Conservation (phyloP, 257 asterid genomes). For the Solanum boliviense region DNA sequence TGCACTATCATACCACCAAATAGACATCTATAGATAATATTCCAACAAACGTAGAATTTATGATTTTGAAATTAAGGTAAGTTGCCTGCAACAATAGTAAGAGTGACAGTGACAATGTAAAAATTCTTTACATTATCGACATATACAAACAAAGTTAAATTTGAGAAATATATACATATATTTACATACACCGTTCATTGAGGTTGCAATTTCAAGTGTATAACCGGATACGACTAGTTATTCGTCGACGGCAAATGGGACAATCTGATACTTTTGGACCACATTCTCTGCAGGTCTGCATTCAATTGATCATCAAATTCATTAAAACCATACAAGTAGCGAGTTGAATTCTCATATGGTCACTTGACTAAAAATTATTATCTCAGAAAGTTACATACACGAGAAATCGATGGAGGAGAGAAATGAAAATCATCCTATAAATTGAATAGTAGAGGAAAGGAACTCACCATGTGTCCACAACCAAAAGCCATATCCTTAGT, state of each 20-base stretch:
- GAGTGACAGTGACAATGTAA: background rate
- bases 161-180: background rate
- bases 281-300: slow-evolving; percentile 77
- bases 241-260: slow-evolving; percentile 63
- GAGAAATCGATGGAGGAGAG: background rate
- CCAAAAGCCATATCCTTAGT: slow-evolving; percentile 58
- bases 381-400: background rate
- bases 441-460: background rate
- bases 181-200: background rate
- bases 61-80: background rate
- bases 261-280: slow-evolving; percentile 51
- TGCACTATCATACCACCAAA: too few relatives aligned
- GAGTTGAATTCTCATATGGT: background rate
- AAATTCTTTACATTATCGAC: background rate
- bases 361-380: background rate
- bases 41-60: background rate
- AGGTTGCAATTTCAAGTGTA: slow-evolving; percentile 28
- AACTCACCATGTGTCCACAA: slow-evolving; percentile 73
- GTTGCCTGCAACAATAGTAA: background rate
- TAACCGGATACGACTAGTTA: slow-evolving; percentile 57
- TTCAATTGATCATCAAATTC: background rate
- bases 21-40: too few relatives aligned
- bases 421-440: background rate
- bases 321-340: background rate
- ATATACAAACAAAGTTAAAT: background rate